These are phyloP conservation scores for Arabidopsis arenosa DNA, from an alignment of 345 rosid genomes.

Conservation along the genomic window DNA sequence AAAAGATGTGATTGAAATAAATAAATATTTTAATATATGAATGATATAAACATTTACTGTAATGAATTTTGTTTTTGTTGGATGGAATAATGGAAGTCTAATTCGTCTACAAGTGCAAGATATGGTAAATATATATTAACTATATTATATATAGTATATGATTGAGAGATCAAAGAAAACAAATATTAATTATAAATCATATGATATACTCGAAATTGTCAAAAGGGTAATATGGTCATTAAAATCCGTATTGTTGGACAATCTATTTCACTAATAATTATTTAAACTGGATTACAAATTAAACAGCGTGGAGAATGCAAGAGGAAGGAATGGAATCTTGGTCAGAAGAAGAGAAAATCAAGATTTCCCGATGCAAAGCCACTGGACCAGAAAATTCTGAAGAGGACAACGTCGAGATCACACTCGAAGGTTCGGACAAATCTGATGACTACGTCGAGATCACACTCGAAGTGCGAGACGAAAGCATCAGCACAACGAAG, in stretches of 20 bases:
- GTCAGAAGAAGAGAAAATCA: constrained; percentile 26
- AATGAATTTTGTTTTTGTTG: not conserved
- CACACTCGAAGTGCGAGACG: constrained; percentile 59
- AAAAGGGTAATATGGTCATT: constrained; percentile 4
- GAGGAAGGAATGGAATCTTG: constrained; percentile 27
- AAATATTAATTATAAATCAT: not conserved
- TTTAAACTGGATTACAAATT: no score
- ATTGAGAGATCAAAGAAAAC: not conserved
- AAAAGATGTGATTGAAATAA: not conserved
- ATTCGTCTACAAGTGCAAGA: not conserved
- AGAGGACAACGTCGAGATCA: constrained; percentile 59
- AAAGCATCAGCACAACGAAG: constrained; percentile 49
- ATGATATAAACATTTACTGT: not conserved
- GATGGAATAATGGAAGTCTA: not conserved
- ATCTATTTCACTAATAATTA: no score
- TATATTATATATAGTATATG: not conserved
- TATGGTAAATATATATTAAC: not conserved
- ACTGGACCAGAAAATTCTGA: constrained; percentile 14
- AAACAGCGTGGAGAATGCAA: not conserved
- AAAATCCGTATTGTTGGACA: not conserved
- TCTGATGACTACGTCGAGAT: constrained; percentile 53
- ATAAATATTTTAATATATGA: not conserved
- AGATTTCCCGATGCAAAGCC: constrained; percentile 10
- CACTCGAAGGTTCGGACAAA: constrained; percentile 43
- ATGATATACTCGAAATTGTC: not conserved